Base-by-base conservation (phyloP, 2,329 filamentous ascomycete species). In the Colletotrichum lindemuthianum region DNA sequence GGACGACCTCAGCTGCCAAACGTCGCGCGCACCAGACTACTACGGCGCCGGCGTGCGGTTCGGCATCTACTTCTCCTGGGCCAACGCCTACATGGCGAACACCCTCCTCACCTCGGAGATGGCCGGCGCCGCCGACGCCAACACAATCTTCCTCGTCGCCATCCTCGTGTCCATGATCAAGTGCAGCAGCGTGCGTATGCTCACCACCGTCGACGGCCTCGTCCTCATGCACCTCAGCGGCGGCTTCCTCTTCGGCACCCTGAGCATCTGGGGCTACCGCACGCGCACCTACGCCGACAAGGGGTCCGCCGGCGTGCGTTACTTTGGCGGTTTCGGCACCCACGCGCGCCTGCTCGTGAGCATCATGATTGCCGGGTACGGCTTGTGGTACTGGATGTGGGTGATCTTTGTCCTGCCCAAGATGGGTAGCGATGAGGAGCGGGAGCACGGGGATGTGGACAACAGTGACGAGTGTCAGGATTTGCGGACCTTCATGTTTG, bases 21-120 rank as follows among this genome's bases (percentile, higher is more conserved):
- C 67, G 41, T 63, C 70, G 4, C 56, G 66, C 32, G 72, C 72
- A n/a, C 60, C 69, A 15, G 72, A 75, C 65, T 72, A 74, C 65
- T 75, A 75, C 56, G 73, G 74, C 24, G 69, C 75, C 24, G 74
- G 74, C 4, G 72, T 75, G 34, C 69, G 74, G 11, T 68, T 75
- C 36, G 73, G 74, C 24, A 66, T 76, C 60, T 76, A 75, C 66
- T 73, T 74, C 45, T 67, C 72, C 53, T 75, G 74, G 73, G 60
- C 72, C 15, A 67, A 69, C 10, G 67, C 67, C 12, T 73, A 67
- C 52, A 53, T 75, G 60, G 69, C 71, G 40, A 74, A 75, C 63
- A 68, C 65, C 3, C 40, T 74, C 33, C 66, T 73, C 2, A 68
- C 69, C 2, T 69, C 69, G 5, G 69, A 69, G 16, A 72, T 72